These are phyloP conservation scores for Plasmopara halstedii DNA, from an alignment of 352 stramenopile species.

Conservation along the genomic window DNA sequence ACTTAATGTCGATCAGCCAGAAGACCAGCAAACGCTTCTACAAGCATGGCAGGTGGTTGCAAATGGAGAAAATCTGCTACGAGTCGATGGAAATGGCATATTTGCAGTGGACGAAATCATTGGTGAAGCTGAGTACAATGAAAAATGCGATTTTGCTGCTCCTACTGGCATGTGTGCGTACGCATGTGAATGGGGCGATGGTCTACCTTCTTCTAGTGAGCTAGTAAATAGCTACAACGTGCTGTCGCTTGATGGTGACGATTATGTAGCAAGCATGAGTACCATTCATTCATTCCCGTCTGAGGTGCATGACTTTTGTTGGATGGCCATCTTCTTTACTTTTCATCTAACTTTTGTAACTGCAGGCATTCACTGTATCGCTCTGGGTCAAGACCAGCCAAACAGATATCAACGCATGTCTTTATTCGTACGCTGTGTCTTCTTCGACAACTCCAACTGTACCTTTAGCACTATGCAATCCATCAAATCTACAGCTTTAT, in stretches of 20 bases:
- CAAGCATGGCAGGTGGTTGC: constrained; percentile 46
- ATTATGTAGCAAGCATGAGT: constrained; percentile 34
- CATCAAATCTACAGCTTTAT: constrained; percentile 44
- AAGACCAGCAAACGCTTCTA: constrained; percentile 7
- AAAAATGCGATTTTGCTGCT: constrained; percentile 50
- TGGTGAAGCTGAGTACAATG: constrained; percentile 53
- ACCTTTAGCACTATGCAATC: constrained; percentile 48
- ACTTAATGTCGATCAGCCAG: not conserved
- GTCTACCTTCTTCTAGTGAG: constrained; percentile 11
- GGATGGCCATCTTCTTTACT: not conserved
- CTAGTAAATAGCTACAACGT: constrained; percentile 22
- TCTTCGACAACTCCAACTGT: constrained; percentile 11
- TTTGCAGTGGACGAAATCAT: constrained; percentile 56
- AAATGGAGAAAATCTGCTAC: constrained; percentile 37
- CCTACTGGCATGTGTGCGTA: constrained; percentile 45
- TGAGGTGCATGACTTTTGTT: constrained; percentile 16
- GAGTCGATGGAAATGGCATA: constrained; percentile 42
- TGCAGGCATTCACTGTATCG: constrained; percentile 46
- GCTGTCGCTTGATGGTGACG: constrained; percentile 26
- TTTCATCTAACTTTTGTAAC: not conserved
- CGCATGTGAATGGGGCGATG: constrained; percentile 40
- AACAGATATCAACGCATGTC: constrained; percentile 20
- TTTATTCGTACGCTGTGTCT: constrained; percentile 37
- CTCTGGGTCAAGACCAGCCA: constrained; percentile 53
- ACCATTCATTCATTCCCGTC: constrained; percentile 33